These are phyloP conservation scores for Zygosaccharomyces bailii DNA, from an alignment of 805 yeast genomes.

Conservation along the genomic window DNA sequence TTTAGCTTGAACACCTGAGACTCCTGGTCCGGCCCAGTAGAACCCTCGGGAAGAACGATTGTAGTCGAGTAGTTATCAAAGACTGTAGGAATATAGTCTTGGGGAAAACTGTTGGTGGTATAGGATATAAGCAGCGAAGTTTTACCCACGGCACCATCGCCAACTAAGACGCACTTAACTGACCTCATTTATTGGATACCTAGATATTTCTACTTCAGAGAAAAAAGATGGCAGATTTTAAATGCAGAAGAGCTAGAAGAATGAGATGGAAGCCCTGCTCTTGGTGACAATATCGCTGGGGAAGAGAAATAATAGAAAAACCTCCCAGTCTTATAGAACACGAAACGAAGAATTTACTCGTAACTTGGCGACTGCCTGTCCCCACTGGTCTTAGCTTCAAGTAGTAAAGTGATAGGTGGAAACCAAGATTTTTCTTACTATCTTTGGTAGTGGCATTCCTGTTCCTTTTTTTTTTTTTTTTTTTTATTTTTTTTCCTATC, in stretches of 20 bases:
- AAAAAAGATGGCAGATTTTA: too few species aligned
- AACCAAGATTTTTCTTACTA: conserved; percentile 7
- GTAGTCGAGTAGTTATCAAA: conserved; percentile 89
- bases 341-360: not conserved
- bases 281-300: too few species aligned
- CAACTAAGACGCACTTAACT: conserved; percentile 89
- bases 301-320: too few species aligned
- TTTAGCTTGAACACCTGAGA: conserved; percentile 75
- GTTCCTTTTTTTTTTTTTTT: not conserved
- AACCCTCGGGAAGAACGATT: conserved; percentile 46
- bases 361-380: not conserved
- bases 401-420: conserved; percentile 5
- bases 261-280: too few species aligned
- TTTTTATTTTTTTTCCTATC: not conserved
- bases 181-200: conserved; percentile 56
- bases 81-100: conserved; percentile 91
- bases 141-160: conserved; percentile 95
- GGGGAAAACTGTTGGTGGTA: conserved; percentile 89
- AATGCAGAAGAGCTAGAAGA: not conserved
- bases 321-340: conserved; percentile 1
- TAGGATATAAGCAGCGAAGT: conserved; percentile 84
- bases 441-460: conserved; percentile 1
- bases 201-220: not conserved
- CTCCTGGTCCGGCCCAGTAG: conserved; percentile 34
- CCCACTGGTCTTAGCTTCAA: conserved; percentile 1